Evolutionary conservation across 148 eudicot species (phyloP).

Genomic region (Camellia sinensis): DNA sequence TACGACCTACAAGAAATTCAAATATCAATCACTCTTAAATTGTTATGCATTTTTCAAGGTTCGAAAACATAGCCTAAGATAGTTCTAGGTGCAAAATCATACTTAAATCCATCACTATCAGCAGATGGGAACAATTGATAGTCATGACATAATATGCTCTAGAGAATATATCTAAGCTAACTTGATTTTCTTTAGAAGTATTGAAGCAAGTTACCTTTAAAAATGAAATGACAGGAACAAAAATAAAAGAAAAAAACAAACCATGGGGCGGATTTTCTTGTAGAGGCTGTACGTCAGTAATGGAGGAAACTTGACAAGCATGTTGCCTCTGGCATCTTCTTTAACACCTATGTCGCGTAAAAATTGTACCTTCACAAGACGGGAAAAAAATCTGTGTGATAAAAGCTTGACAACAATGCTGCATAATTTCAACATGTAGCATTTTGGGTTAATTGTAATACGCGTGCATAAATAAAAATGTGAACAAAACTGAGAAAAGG

Average conservation of each 20-base stretch:
- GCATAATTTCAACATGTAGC: neutral
- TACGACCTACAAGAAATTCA: conserved; percentile 49
- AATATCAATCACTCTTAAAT: neutral
- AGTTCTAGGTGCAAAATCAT: neutral
- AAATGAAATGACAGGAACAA: conserved; percentile 14
- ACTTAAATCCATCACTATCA: neutral
- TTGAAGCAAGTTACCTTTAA: neutral
- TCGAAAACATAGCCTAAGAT: conserved; percentile 1
- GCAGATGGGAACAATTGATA: neutral
- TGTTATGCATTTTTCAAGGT: neutral
- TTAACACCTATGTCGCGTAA: conserved; percentile 80
- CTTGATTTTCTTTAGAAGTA: neutral
- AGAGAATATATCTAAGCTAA: neutral
- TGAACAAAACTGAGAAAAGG: neutral
- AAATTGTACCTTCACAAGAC: conserved; percentile 67
- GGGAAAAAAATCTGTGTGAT: neutral
- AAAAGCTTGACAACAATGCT: neutral
- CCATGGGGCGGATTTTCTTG: conserved; percentile 99
- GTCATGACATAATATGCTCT: neutral
- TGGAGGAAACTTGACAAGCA: conserved; percentile 82
- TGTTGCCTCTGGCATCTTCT: conserved; percentile 71
- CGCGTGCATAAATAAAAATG: neutral
- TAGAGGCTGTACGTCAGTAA: conserved; percentile 85
- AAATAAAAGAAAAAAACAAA: conserved; percentile 28
- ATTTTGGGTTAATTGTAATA: neutral